Base-by-base conservation (phyloP, 164 flowering plant species). In the Litsea cubeba region DNA sequence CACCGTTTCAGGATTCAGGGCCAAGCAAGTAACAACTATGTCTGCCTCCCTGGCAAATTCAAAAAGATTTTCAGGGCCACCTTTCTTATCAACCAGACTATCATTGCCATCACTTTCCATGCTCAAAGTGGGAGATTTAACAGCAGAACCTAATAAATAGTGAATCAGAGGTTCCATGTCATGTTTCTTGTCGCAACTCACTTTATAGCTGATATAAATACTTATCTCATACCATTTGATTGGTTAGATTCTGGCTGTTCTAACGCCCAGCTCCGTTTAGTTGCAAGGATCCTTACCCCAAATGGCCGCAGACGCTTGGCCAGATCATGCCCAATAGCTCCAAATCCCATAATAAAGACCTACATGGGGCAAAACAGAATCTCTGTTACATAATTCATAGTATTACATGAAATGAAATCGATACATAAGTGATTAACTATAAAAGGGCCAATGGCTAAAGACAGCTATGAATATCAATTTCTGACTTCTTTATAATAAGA, bases 311-410 rank as follows among this genome's bases (percentile, higher is more conserved):
- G 80, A 68, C 97, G 93, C 78, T 85, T 90, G 68, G 98, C 97
- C 84, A 95, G 84, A 58, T 88, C 89, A 69, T 81, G 79, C 50
- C 99, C 99, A 77, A 91, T 92, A 66, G 82, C 85, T 77, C 99
- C 99, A 82, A 74, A 90, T 71, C 99, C 99, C 89, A 93, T 11
- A 72, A 93, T 93, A 77, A 87, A 87, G 72, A 95, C 91, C 98
- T 95, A 80, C 77, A 82, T 14, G 54, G 72, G 20, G 58, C n/a
- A 72, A 75, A 75, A 25, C 18, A 30, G 6, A 26, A 63, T 23
- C 24, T 66, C 40, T 66, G 6, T 20, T 30, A 65, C 35, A 65
- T 65, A 26, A 26, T 65, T 65, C 68, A 65, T 15, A 12, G 17
- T 40, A 40, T 40, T 40, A 40, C 46, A 40, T 54, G 18, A 54